A percentile compares a stretch with the other conserved stretches of the same genome.
phyloP scores from a whole-genome alignment of 1,284 basidiomycete genomes.

The Porodaedalea pini region DNA sequence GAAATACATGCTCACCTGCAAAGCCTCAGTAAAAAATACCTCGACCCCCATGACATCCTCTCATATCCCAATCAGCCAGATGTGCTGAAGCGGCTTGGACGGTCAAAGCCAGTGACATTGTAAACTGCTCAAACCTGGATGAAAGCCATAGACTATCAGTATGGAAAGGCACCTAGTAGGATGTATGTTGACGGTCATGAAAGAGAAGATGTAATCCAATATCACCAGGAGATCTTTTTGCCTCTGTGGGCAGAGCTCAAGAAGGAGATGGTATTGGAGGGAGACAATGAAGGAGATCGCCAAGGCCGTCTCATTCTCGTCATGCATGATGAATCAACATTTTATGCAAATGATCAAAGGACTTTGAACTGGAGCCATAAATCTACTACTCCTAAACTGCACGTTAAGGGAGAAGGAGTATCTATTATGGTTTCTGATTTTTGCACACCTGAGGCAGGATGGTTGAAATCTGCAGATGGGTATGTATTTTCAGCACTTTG shows the following conservation, averaged over 20 bases:
- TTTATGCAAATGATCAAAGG: slow-evolving; percentile 36
- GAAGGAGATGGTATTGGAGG: not conserved
- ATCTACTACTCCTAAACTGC: slow-evolving; percentile 29
- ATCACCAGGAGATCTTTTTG: slow-evolving; percentile 26
- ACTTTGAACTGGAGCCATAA: slow-evolving; percentile 33
- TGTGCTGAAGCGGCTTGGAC: slow-evolving; percentile 18
- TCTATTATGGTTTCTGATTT: slow-evolving; percentile 31
- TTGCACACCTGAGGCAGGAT: slow-evolving; percentile 21
- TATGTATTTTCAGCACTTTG: slow-evolving; percentile 11
- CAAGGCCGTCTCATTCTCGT: slow-evolving; percentile 15
- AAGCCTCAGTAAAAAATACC: slow-evolving; percentile 25
- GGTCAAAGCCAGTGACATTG: slow-evolving; percentile 25
- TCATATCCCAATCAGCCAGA: slow-evolving; percentile 26
- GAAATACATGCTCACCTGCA: slow-evolving; percentile 30
- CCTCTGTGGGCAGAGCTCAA: too few relatives aligned
- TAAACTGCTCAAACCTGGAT: slow-evolving; percentile 29
- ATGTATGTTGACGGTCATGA: slow-evolving; percentile 33
- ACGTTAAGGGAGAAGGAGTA: slow-evolving; percentile 37
- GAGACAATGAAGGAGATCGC: not conserved
- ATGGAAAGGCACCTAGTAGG: too few relatives aligned
- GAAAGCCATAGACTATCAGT: slow-evolving; percentile 26
- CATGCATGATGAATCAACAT: slow-evolving; percentile 35
- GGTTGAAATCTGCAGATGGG: slow-evolving; percentile 17
- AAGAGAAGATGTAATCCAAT: slow-evolving; percentile 24
- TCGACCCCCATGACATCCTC: slow-evolving; percentile 29